Evolutionary conservation across 2,329 filamentous ascomycete species (phyloP).

Genomic region (Arthrobotrys sphaeroides): DNA sequence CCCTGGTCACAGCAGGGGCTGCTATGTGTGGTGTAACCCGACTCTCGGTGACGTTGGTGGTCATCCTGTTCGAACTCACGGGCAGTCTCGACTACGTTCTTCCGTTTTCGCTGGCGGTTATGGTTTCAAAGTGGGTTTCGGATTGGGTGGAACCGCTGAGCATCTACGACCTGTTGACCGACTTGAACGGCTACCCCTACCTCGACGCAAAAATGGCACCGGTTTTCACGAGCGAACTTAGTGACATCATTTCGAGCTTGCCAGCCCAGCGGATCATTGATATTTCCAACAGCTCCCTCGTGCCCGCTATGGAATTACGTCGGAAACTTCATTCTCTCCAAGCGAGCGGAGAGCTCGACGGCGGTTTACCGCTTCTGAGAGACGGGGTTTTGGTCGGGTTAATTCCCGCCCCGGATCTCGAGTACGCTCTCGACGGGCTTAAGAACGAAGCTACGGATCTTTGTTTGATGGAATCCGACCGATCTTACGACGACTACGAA

Average conservation of each 20-base stretch:
- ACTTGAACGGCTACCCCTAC: slow-evolving; percentile 97
- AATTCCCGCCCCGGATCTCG: slow-evolving; percentile 91
- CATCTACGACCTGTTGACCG: slow-evolving; percentile 93
- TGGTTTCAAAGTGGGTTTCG: slow-evolving; percentile 98
- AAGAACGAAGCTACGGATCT: slow-evolving; percentile 76
- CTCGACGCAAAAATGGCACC: slow-evolving; percentile 96
- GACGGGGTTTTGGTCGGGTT: slow-evolving; percentile 83
- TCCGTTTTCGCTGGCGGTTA: slow-evolving; percentile 88
- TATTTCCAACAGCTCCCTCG: slow-evolving; percentile 81
- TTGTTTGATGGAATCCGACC: slow-evolving; percentile 77
- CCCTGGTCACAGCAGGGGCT: slow-evolving; percentile 83
- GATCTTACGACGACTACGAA: slow-evolving; percentile 69
- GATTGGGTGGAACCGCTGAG: slow-evolving; percentile 93
- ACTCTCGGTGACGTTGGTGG: slow-evolving; percentile 88
- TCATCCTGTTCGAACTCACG: slow-evolving; percentile 95
- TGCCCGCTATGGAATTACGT: slow-evolving; percentile 79
- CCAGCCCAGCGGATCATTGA: slow-evolving; percentile 84
- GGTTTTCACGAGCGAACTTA: slow-evolving; percentile 85
- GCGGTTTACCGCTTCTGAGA: slow-evolving; percentile 85
- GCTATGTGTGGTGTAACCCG: slow-evolving; percentile 98
- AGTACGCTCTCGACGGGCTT: slow-evolving; percentile 88
- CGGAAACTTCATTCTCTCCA: slow-evolving; percentile 83
- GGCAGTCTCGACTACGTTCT: slow-evolving; percentile 94
- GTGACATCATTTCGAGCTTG: slow-evolving; percentile 81
- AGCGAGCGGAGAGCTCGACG: slow-evolving; percentile 86